Base-by-base conservation (phyloP, 352 stramenopile species). In the Blastocystis sp. region DNA sequence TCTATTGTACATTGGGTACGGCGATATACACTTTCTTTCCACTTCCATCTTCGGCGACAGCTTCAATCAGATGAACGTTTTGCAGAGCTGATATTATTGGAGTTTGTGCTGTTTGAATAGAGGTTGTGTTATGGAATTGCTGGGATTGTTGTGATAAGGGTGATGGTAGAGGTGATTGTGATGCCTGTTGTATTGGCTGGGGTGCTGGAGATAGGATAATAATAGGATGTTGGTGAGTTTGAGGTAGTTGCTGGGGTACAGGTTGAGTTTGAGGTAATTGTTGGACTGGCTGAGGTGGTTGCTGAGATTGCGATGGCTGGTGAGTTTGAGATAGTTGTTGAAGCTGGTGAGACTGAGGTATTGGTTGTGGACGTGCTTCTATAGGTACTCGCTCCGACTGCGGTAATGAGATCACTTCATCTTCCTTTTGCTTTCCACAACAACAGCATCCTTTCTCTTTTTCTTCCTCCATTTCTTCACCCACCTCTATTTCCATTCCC, bases 1-100 rank as follows among this genome's bases (percentile, higher is more conserved):
- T 17, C 27, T 62, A 62, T 62, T 62, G 56, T 62, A 70, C 33
- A 70, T 70, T 57, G 44, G 68, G 68, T 44, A 79, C 22, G 51
- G 68, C 68, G 19, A 79, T 57, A 22, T 59, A 79, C 27, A 79
- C 68, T 30, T 44, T 79, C 33, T 37, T 58, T 35, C 68, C 68
- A 17, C 68, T 79, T 79, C 68, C 68, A 59, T 79, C 68, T 11
- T 79, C 68, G 2, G 68, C 68, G 6, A 79, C 68, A 6, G 68
- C 68, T 24, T 56, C 35, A 13, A 79, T 35, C 7, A 79, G n/a
- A 53, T 48, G 68, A 17, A 79, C 68, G 40, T 79, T 56, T 2
- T 27, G 17, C 5, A 60, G 33, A 57, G 59, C 40, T 57, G 35
- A 1, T 17, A 48, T 60, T 5, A 9, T 13, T 35, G n/a, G n/a